Evolutionary conservation across 352 stramenopile genomes (phyloP).

Genomic region (Phytophthora ramorum): DNA sequence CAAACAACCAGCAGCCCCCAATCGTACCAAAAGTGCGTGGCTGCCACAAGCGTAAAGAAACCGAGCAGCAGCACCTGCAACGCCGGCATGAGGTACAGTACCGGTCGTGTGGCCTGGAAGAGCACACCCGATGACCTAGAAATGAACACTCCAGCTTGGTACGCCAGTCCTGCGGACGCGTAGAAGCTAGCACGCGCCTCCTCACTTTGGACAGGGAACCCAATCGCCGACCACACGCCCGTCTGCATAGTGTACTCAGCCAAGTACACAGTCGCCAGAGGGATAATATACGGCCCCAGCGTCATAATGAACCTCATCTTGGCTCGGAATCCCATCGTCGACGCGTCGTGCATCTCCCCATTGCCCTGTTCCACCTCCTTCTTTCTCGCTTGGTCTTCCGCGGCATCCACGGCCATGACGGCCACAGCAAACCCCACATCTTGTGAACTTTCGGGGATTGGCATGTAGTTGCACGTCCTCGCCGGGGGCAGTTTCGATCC

Average conservation of each 20-base stretch:
- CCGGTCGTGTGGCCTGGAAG: slow-evolving; percentile 66
- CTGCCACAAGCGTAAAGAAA: slow-evolving; percentile 88
- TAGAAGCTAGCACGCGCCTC: slow-evolving; percentile 90
- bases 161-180: slow-evolving; percentile 88
- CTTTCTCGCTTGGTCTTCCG: slow-evolving; percentile 20
- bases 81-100: slow-evolving; percentile 91
- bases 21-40: slow-evolving; percentile 89
- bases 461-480: slow-evolving; percentile 45
- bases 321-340: slow-evolving; percentile 55
- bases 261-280: slow-evolving; percentile 93
- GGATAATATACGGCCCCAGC: slow-evolving; percentile 92
- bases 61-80: slow-evolving; percentile 88
- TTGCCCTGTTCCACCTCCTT: slow-evolving; percentile 16
- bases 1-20: slow-evolving; percentile 81
- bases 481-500: slow-evolving; percentile 47
- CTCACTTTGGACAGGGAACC: slow-evolving; percentile 88
- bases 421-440: slow-evolving; percentile 14
- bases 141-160: slow-evolving; percentile 94
- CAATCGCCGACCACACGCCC: slow-evolving; percentile 94
- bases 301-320: slow-evolving; percentile 79
- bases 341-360: slow-evolving; percentile 30
- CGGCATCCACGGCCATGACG: slow-evolving; percentile 1
- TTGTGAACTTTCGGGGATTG: slow-evolving; percentile 43
- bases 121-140: slow-evolving; percentile 90
- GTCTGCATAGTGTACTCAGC: slow-evolving; percentile 95